Evolutionary conservation across 495 filamentous ascomycete species (phyloP).

Genomic region (Penicillium soppii): DNA sequence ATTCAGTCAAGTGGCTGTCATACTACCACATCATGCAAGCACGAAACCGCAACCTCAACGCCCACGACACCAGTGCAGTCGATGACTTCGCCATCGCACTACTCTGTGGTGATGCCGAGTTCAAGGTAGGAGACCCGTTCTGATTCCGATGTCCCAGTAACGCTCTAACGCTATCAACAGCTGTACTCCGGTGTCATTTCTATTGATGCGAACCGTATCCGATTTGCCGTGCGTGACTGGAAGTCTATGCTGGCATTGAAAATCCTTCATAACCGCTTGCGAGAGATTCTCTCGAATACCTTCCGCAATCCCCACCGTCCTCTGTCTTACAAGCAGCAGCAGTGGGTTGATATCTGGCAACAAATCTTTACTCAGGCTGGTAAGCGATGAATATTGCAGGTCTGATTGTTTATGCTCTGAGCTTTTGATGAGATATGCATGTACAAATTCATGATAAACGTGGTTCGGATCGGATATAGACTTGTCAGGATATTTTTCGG

Average conservation of each 20-base stretch:
- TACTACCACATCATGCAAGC: conserved; percentile 98
- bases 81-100: conserved; percentile 80
- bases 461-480: conserved; percentile 5
- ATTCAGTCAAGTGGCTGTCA: conserved; percentile 70
- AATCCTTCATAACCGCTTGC: conserved; percentile 62
- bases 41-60: conserved; percentile 74
- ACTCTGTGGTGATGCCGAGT: conserved; percentile 82
- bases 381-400: conserved; percentile 17
- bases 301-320: conserved; percentile 72
- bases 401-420: background rate
- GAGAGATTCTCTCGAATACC: conserved; percentile 66
- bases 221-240: conserved; percentile 88
- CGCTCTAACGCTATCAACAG: conserved; percentile 25
- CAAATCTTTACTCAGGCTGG: conserved; percentile 38
- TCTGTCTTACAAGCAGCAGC: conserved; percentile 62
- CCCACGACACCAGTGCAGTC: conserved; percentile 82
- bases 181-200: conserved; percentile 83
- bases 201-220: conserved; percentile 81
- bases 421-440: conserved; percentile 11
- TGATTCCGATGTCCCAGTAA: background rate
- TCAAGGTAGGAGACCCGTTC: conserved; percentile 51
- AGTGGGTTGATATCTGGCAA: conserved; percentile 74
- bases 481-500: conserved; percentile 2
- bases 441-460: conserved; percentile 9
- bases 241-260: conserved; percentile 86